Evolutionary conservation across 345 rosid species (phyloP).

Genomic region (Psidium friedrichsthalianum): DNA sequence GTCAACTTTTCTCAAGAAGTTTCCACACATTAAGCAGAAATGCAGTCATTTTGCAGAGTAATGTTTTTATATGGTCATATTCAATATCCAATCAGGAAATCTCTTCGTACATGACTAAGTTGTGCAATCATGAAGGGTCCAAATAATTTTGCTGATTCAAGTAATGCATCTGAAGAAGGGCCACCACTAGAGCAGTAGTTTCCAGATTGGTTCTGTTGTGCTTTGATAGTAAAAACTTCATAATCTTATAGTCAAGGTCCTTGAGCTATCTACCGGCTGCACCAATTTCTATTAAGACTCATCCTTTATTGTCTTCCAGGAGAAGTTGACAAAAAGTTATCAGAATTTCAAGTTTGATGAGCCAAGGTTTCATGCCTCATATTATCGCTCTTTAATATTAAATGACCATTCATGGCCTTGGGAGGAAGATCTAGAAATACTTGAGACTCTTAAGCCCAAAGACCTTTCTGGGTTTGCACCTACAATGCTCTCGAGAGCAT

Average conservation of each 20-base stretch:
- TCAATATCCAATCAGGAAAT: background rate
- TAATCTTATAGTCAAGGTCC: background rate
- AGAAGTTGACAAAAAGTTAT: constrained; percentile 53
- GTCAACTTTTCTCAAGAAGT: background rate
- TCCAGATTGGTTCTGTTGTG: background rate
- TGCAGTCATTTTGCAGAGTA: background rate
- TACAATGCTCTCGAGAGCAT: constrained; percentile 59
- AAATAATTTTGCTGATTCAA: background rate
- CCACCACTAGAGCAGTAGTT: background rate
- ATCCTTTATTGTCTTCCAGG: constrained; percentile 26
- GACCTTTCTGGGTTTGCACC: constrained; percentile 60
- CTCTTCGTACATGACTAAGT: background rate
- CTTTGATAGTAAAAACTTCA: background rate
- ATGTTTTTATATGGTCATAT: background rate
- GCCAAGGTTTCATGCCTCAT: constrained; percentile 64
- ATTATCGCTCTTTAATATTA: constrained; percentile 54
- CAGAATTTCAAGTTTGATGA: constrained; percentile 65
- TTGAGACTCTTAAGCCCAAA: constrained; percentile 39
- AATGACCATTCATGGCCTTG: constrained; percentile 57
- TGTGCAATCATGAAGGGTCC: background rate
- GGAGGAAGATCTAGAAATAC: constrained; percentile 59
- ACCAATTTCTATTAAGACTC: background rate
- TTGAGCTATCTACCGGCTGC: background rate
- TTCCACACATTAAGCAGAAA: background rate
- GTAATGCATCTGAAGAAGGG: background rate